Evolutionary conservation across 2,329 filamentous ascomycete species (phyloP), one percentile per base, ranked within the genome.

Genomic region (Stagonosporopsis vannaccii): DNA sequence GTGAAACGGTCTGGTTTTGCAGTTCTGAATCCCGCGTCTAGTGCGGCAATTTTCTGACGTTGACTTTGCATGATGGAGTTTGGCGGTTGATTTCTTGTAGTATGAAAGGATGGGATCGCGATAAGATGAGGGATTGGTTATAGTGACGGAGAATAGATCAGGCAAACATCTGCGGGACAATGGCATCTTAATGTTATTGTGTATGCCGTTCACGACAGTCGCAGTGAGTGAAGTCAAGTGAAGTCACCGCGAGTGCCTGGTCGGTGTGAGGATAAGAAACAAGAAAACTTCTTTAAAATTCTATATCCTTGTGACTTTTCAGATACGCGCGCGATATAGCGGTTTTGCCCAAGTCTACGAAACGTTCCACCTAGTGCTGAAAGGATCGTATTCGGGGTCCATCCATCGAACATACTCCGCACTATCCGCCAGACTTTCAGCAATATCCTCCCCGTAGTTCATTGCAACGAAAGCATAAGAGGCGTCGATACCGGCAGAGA

Each of bases 401-500:
- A 66, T 65, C 62, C 82, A 80, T 25, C 84, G 79, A 3, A 79
- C 78, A 69, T 88, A 87, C 72, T 89, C 87, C 41, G 84, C 79
- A 28, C 60, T 69, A 36, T 79, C 71, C 1, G 83, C 81, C 32
- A 86, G 69, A 0, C 67, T 67, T 17, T 75, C 70, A 1, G 85
- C 84, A 12, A 80, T 70, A 1, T 79, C 77, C 30, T 81, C 77
- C 1, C 85, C 85, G 70, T 82, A 88, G 9, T 82, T 71, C 28
- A 78, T 69, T 22, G 67, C 76, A 17, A 88, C 75, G 67, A 82
- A 87, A 0, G 82, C 85, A 63, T 86, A 77, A 50, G 79, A 83
- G 41, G 81, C 78, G 73, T 88, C 85, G 44, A 86, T 86, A 0
- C 87, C 87, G 0, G 85, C 79, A 71, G 87, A 85, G 41, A 86